Percentiles rank a stretch among this genome's conserved stretches.
These are phyloP conservation scores for Botrytis squamosa DNA, from an alignment of 2,329 filamentous ascomycete species.

Conservation along the genomic window DNA sequence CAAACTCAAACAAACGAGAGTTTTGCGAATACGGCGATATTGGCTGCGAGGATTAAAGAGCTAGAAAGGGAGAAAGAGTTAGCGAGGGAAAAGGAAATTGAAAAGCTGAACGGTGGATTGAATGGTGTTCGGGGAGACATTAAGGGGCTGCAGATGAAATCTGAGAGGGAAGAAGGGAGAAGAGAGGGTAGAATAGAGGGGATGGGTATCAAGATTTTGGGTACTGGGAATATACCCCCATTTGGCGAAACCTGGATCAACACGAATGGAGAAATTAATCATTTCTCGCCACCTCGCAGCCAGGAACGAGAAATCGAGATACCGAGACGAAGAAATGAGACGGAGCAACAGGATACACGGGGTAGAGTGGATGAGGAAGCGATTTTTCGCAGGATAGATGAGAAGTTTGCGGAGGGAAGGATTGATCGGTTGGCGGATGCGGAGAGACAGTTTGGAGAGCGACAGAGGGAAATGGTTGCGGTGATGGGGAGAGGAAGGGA, in stretches of 20 bases:
- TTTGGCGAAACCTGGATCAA: not conserved
- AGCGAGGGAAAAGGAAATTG: not conserved
- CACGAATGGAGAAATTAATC: not conserved
- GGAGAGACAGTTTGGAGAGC: not conserved
- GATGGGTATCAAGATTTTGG: not conserved
- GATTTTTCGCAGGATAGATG: not conserved
- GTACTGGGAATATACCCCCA: too few relatives aligned
- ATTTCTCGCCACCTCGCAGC: not conserved
- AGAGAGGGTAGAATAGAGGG: not conserved
- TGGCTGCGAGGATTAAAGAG: conserved; percentile 1
- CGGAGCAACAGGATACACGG: not conserved
- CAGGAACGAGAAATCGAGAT: not conserved
- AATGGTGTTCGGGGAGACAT: not conserved
- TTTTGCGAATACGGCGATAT: not conserved
- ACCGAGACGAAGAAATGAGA: not conserved
- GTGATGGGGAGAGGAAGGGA: not conserved
- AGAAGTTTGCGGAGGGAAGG: not conserved
- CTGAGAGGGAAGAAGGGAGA: conserved; percentile 3
- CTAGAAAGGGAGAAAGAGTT: not conserved
- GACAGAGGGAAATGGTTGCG: not conserved
- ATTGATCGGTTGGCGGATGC: not conserved
- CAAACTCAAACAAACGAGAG: not conserved
- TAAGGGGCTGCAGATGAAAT: not conserved
- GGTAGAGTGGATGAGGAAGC: not conserved
- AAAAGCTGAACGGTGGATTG: conserved; percentile 2